Evolutionary conservation across 2,329 filamentous ascomycete genomes (phyloP).

Genomic region (Sclerotinia borealis): DNA sequence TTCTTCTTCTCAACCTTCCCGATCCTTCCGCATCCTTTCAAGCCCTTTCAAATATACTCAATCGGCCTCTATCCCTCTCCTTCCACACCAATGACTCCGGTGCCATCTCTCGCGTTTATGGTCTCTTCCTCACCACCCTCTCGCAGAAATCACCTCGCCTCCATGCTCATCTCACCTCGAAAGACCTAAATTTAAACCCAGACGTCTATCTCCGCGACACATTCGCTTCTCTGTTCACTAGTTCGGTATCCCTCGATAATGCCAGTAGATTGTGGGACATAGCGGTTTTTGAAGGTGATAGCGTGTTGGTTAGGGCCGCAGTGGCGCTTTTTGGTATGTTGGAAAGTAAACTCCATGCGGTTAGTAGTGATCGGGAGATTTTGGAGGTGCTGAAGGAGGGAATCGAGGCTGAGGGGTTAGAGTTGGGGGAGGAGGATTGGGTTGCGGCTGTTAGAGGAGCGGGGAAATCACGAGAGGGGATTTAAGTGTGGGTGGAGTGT

Average conservation of each 20-base stretch:
- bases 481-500: too few species aligned
- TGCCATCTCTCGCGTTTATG: constrained; percentile 64
- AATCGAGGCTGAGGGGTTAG: constrained; percentile 18
- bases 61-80: constrained; percentile 66
- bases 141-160: constrained; percentile 58
- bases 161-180: constrained; percentile 54
- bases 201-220: constrained; percentile 52
- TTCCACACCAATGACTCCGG: constrained; percentile 66
- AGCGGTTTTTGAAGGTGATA: constrained; percentile 76
- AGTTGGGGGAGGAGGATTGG: constrained; percentile 27
- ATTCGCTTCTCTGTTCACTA: constrained; percentile 60
- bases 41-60: constrained; percentile 69
- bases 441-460: constrained; percentile 24
- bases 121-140: constrained; percentile 61
- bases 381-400: constrained; percentile 18
- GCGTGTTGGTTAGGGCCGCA: constrained; percentile 62
- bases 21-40: constrained; percentile 60
- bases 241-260: constrained; percentile 59
- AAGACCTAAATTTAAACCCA: constrained; percentile 40
- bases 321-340: constrained; percentile 56
- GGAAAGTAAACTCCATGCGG: constrained; percentile 45
- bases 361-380: constrained; percentile 19
- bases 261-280: constrained; percentile 74
- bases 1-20: constrained; percentile 66
- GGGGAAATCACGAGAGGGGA: constrained; percentile 22